Percentiles rank a stretch among this genome's conserved stretches.
Evolutionary conservation across 805 yeast genomes (phyloP).

Genomic region (Tetrapisispora nanseiensis): DNA sequence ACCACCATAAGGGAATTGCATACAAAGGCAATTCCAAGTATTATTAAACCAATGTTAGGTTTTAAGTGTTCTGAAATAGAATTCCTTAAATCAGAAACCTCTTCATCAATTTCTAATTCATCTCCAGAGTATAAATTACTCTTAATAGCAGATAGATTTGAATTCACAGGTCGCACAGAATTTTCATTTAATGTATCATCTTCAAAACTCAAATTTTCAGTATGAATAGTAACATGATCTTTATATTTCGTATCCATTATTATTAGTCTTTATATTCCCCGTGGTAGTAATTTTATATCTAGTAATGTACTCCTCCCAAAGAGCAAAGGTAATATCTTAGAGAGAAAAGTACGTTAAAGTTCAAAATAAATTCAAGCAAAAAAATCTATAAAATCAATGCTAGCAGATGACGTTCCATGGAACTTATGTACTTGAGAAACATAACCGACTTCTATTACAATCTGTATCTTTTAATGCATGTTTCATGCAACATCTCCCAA

Average conservation of each 20-base stretch:
- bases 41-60: constrained; percentile 46
- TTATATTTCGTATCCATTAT: too few species aligned
- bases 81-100: background rate
- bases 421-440: too few species aligned
- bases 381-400: background rate
- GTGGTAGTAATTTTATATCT: too few species aligned
- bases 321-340: background rate
- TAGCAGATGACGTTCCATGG: too few species aligned
- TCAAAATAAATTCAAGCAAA: background rate
- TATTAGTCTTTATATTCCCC: too few species aligned
- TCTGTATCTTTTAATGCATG: too few species aligned
- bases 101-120: background rate
- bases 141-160: background rate
- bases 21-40: constrained; percentile 51
- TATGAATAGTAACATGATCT: background rate
- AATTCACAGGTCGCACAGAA: background rate
- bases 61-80: constrained; percentile 10
- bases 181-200: background rate
- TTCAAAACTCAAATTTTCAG: background rate
- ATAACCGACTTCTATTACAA: too few species aligned
- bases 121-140: background rate
- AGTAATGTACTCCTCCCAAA: too few species aligned
- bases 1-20: constrained; percentile 70
- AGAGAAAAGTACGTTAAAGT: background rate
- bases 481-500: too few species aligned